These are phyloP conservation scores for Lepidium africanum DNA, from an alignment of 345 rosid genomes.

Conservation along the genomic window DNA sequence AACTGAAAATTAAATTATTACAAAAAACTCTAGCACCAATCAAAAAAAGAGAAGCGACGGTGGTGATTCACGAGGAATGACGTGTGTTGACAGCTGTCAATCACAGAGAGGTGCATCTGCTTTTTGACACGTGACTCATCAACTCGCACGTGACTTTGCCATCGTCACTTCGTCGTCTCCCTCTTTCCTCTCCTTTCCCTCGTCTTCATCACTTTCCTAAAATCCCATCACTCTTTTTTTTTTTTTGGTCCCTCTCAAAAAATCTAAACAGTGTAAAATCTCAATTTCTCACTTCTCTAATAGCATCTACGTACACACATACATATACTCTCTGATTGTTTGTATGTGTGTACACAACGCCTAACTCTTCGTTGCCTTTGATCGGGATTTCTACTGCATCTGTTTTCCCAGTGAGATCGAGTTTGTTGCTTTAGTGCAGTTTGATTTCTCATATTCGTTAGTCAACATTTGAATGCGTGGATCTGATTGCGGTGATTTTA, in stretches of 20 bases:
- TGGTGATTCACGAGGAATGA: conserved; percentile 46
- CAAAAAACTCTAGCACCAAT: too few species aligned
- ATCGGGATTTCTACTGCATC: conserved; percentile 11
- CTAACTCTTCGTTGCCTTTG: not conserved
- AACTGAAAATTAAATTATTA: too few species aligned
- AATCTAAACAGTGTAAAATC: not conserved
- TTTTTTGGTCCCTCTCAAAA: not conserved
- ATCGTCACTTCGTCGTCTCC: conserved; percentile 23
- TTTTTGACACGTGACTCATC: conserved; percentile 53
- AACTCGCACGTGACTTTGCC: conserved; percentile 26
- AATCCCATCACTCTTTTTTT: conserved; percentile 8
- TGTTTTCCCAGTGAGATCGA: conserved; percentile 16
- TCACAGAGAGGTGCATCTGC: conserved; percentile 38
- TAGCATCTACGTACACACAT: not conserved
- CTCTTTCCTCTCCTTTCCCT: conserved; percentile 9
- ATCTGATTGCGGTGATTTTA: conserved; percentile 30
- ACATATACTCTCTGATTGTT: not conserved
- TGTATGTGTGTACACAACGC: not conserved
- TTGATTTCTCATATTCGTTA: not conserved
- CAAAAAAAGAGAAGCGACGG: conserved; percentile 4
- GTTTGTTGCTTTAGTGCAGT: not conserved
- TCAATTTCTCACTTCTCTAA: not conserved
- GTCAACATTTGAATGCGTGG: conserved; percentile 26
- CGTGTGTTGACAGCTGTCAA: conserved; percentile 48
- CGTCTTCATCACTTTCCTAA: conserved; percentile 28